phyloP scores from a whole-genome alignment of 495 filamentous ascomycete species.

The Aspergillus campestris region DNA sequence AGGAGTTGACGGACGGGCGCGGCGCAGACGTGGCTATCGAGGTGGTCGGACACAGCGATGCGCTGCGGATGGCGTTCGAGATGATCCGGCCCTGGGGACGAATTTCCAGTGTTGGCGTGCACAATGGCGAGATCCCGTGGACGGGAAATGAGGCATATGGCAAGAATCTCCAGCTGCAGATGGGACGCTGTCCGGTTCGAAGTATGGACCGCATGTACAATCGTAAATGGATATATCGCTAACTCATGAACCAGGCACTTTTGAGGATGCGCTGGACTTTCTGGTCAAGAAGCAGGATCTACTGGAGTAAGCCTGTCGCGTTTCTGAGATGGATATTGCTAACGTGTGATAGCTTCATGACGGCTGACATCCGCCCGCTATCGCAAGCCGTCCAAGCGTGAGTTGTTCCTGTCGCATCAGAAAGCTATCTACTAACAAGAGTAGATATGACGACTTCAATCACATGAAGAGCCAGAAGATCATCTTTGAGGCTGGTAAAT shows the following conservation, averaged over 20 bases:
- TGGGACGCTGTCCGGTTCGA: slow-evolving; percentile 82
- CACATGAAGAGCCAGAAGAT: slow-evolving; percentile 29
- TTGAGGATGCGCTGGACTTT: slow-evolving; percentile 5
- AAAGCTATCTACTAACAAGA: not conserved
- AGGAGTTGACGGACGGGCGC: slow-evolving; percentile 42
- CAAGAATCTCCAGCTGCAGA: slow-evolving; percentile 82
- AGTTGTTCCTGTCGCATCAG: slow-evolving; percentile 1
- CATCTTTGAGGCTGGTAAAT: slow-evolving; percentile 29
- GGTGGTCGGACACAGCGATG: slow-evolving; percentile 71
- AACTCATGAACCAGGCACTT: slow-evolving; percentile 15
- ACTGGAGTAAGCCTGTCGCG: slow-evolving; percentile 18
- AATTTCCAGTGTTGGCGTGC: slow-evolving; percentile 78
- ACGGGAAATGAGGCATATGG: slow-evolving; percentile 76
- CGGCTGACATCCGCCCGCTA: slow-evolving; percentile 27
- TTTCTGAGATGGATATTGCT: slow-evolving; percentile 2
- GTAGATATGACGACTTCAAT: slow-evolving; percentile 29
- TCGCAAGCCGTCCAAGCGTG: slow-evolving; percentile 28
- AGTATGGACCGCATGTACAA: slow-evolving; percentile 9
- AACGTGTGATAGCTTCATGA: slow-evolving; percentile 24
- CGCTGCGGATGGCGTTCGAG: slow-evolving; percentile 72
- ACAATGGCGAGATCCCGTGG: slow-evolving; percentile 84
- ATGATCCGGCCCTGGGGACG: slow-evolving; percentile 77
- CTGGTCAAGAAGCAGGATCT: slow-evolving; percentile 19
- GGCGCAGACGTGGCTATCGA: slow-evolving; percentile 85
- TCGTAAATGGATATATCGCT: not conserved